These are phyloP conservation scores for Pythium chondricola DNA, from an alignment of 352 stramenopile species.

Conservation along the genomic window DNA sequence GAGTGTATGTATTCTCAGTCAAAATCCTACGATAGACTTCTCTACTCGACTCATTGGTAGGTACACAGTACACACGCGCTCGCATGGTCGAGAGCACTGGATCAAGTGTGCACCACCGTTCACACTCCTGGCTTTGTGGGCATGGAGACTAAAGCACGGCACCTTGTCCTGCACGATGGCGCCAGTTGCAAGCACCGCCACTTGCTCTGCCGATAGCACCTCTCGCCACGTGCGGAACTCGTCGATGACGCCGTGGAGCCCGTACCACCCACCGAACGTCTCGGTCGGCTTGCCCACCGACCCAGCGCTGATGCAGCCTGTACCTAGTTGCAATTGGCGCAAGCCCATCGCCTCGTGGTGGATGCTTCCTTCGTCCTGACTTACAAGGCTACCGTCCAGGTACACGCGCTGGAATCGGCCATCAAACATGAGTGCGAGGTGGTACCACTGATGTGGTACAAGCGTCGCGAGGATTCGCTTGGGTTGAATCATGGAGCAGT, in stretches of 20 bases:
- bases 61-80: slow-evolving; percentile 5
- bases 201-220: slow-evolving; percentile 1
- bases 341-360: slow-evolving; percentile 30
- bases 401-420: slow-evolving; percentile 35
- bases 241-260: slow-evolving; percentile 47
- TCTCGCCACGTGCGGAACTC: slow-evolving; percentile 10
- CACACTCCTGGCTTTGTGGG: not conserved
- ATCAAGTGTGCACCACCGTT: not conserved
- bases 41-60: no score
- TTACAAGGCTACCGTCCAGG: slow-evolving; percentile 47
- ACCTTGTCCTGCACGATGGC: not conserved
- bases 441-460: slow-evolving; percentile 47
- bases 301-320: slow-evolving; percentile 48
- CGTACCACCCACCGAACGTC: slow-evolving; percentile 57
- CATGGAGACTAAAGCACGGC: slow-evolving; percentile 3
- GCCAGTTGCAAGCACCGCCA: slow-evolving; percentile 1
- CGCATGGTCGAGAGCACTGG: slow-evolving; percentile 3
- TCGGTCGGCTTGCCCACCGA: slow-evolving; percentile 30
- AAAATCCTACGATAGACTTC: no score
- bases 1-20: no score
- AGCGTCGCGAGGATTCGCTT: slow-evolving; percentile 35
- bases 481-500: slow-evolving; percentile 31
- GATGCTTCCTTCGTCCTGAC: slow-evolving; percentile 1
- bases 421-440: slow-evolving; percentile 50
- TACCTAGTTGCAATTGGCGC: slow-evolving; percentile 40